A percentile compares a stretch with the other conserved stretches of the same genome.
Conservation (phyloP, 495 filamentous ascomycete species). For the Evernia prunastri region DNA sequence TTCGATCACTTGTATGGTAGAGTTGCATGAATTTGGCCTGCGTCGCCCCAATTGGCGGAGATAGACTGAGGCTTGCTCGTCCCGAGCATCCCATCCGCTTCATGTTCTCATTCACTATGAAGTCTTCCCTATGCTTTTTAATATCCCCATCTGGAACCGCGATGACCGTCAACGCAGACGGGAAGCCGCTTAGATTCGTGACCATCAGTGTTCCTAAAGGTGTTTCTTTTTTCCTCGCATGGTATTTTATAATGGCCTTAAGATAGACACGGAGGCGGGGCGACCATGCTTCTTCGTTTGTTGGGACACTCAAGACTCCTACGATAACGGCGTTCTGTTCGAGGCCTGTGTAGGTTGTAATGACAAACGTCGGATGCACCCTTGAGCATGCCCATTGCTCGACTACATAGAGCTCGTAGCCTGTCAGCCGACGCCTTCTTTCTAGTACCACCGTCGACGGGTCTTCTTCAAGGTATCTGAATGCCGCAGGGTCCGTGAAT, state of each 20-base stretch:
- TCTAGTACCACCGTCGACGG: conserved; percentile 67
- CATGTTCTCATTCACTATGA: conserved; percentile 91
- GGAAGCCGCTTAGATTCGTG: conserved; percentile 85
- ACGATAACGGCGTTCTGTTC: conserved; percentile 67
- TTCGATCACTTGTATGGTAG: conserved; percentile 77
- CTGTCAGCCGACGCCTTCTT: conserved; percentile 59
- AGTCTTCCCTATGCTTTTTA: conserved; percentile 69
- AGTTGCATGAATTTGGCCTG: conserved; percentile 88
- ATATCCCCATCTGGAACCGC: conserved; percentile 82
- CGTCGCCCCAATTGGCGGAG: conserved; percentile 67
- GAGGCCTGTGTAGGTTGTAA: conserved; percentile 90
- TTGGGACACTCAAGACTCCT: conserved; percentile 77
- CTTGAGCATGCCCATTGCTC: conserved; percentile 98
- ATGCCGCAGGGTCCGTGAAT: conserved; percentile 67
- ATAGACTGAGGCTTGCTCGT: conserved; percentile 73
- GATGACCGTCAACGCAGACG: conserved; percentile 82
- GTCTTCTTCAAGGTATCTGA: conserved; percentile 87
- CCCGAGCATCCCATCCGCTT: conserved; percentile 91
- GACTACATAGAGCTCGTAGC: conserved; percentile 91
- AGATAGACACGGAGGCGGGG: conserved; percentile 74
- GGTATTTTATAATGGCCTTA: conserved; percentile 72
- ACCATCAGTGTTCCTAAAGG: conserved; percentile 81
- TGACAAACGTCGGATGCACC: conserved; percentile 81
- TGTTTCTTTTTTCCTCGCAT: conserved; percentile 78
- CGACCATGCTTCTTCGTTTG: conserved; percentile 76